Evolutionary conservation across 163 green algal genomes (phyloP), one percentile per base, ranked within the genome.

Genomic region (Chlorella variabilis): DNA sequence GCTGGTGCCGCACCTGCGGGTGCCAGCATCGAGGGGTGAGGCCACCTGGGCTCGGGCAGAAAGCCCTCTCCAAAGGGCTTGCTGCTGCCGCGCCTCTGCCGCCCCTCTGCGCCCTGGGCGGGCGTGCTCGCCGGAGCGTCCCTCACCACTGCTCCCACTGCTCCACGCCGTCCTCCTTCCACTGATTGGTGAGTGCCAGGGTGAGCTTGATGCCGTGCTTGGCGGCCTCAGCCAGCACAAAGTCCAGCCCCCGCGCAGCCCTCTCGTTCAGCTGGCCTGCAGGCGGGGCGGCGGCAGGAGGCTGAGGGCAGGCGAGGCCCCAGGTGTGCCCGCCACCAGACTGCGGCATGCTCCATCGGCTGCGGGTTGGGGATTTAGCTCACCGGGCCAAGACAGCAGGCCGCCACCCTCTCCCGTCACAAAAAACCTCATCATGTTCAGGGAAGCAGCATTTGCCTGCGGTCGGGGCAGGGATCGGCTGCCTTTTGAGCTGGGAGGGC

Each of bases 181-280:
- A 83, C 8, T 61, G 34, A 51, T 84, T 79, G 58, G 70, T 31
- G 7, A 74, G 45, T 25, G 38, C n/a, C 0, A 79, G 34, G 29
- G 82, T 85, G 5, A 89, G 33, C 54, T 80, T 74, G 59, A 93
- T 82, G 41, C 84, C 81, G 41, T 84, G 74, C 68, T 86, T 84
- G 42, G 71, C 71, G 2, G 90, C 90, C 58, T 87, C 80, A 25
- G 85, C 88, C 25, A 94, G 51, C 45, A 94, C 78, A 23, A 70
- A 80, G 39, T 45, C 75, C 29, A 69, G 49, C 1, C 9, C 51
- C 25, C 31, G 38, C 36, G 65, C 34, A 3, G 42, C n/a, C 6
- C 38, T 17, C 38, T 76, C 31, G 2, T 39, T 27, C 48, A 80
- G 27, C 9, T 45, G 18, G 9, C 20, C 41, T 67, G 54, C 8